phyloP scores from a whole-genome alignment of 768 basidiomycete genomes.

The Termitomyces heimii region DNA sequence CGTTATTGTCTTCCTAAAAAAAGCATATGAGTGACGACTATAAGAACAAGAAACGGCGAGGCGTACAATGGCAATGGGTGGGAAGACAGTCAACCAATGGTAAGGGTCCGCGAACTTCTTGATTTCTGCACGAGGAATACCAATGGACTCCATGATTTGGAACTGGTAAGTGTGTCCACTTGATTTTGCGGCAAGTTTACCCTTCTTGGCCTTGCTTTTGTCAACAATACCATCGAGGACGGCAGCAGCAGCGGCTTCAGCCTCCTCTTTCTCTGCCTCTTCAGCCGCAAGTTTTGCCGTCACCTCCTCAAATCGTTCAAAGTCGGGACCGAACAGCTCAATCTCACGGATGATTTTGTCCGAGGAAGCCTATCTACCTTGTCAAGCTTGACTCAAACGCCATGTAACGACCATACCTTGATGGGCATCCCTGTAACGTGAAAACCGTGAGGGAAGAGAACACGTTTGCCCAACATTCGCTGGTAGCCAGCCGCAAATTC shows the following conservation, averaged over 20 bases:
- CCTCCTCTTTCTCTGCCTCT: conserved; percentile 38
- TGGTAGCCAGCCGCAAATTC: conserved; percentile 96
- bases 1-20: conserved; percentile 58
- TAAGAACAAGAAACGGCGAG: neutral
- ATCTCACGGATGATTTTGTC: conserved; percentile 98
- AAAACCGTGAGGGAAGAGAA: conserved; percentile 95
- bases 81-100: conserved; percentile 92
- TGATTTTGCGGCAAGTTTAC: conserved; percentile 88
- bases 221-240: conserved; percentile 37
- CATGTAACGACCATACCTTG: conserved; percentile 59
- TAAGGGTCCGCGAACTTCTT: conserved; percentile 96
- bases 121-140: conserved; percentile 83
- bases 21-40: neutral
- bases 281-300: conserved; percentile 38
- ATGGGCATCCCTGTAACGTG: conserved; percentile 99
- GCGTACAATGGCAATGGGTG: conserved; percentile 69
- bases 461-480: conserved; percentile 90
- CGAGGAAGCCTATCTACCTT: conserved; percentile 66
- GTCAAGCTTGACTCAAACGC: neutral
- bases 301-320: conserved; percentile 59
- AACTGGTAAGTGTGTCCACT: conserved; percentile 96
- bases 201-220: conserved; percentile 87
- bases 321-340: conserved; percentile 89
- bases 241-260: conserved; percentile 28
- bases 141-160: conserved; percentile 96